Evolutionary conservation across 1,284 basidiomycete species (phyloP).

Genomic region (Exobasidium cylindrosporum): DNA sequence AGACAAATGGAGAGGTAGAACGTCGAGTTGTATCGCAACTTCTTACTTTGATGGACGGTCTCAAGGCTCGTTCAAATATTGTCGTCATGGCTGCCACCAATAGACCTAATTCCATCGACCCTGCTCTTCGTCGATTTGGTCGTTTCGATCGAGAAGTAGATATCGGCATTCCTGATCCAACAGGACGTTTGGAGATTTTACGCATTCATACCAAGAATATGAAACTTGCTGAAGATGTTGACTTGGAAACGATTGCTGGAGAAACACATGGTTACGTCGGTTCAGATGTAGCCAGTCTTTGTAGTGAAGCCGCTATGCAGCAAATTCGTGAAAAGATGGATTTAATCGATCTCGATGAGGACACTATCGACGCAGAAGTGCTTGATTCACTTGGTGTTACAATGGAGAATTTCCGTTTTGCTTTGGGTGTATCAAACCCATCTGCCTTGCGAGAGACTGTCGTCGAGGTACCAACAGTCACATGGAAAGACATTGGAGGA

Average conservation of each 20-base stretch:
- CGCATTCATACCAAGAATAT: constrained; percentile 99
- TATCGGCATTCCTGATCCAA: constrained; percentile 98
- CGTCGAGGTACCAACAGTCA: constrained; percentile 91
- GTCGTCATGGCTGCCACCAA: constrained; percentile 99
- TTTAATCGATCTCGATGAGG: constrained; percentile 72
- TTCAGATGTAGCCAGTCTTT: constrained; percentile 92
- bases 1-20: constrained; percentile 99
- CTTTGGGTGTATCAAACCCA: constrained; percentile 89
- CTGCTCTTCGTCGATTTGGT: constrained; percentile 94
- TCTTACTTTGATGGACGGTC: constrained; percentile 95
- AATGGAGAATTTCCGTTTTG: constrained; percentile 98
- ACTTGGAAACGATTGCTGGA: constrained; percentile 92
- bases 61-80: constrained; percentile 97
- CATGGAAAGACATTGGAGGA: constrained; percentile 98
- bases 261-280: constrained; percentile 99
- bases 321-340: constrained; percentile 99
- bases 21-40: constrained; percentile 97
- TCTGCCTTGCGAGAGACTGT: constrained; percentile 94
- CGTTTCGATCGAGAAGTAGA: constrained; percentile 99
- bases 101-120: constrained; percentile 97
- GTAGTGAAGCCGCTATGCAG: constrained; percentile 97
- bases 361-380: constrained; percentile 95
- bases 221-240: constrained; percentile 97
- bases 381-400: constrained; percentile 92
- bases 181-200: constrained; percentile 94